Conservation (phyloP, 2,329 filamentous ascomycete genomes). For the Trichoderma aggressivum region DNA sequence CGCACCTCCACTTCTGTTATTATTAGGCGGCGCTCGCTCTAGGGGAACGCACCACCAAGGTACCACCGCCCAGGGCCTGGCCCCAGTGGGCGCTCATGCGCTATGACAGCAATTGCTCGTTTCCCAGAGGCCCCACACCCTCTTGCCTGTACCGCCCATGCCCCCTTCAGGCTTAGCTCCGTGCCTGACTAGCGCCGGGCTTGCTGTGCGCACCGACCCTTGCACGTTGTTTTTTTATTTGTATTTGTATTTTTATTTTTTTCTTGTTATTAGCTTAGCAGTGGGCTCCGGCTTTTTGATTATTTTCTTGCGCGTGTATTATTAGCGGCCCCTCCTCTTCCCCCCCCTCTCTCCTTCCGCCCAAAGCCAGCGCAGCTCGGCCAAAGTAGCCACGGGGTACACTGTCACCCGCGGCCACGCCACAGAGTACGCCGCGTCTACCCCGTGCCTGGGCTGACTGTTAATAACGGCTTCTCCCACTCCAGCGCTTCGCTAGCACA, state of each 20-base stretch:
- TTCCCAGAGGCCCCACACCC: constrained; percentile 3
- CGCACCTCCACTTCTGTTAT: neutral
- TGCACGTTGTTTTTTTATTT: neutral
- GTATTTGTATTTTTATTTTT: neutral
- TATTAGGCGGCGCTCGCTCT: neutral
- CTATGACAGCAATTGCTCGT: constrained; percentile 1
- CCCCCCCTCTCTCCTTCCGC: neutral
- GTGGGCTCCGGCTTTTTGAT: neutral
- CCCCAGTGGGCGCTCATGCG: constrained; percentile 13
- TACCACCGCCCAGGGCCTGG: constrained; percentile 4
- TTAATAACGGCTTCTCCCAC: neutral
- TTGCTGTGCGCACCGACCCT: constrained; percentile 10
- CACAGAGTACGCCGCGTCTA: neutral
- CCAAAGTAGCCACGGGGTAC: neutral
- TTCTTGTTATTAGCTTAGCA: too few relatives aligned
- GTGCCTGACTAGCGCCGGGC: neutral
- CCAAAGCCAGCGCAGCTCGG: neutral
- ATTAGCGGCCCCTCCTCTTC: constrained; percentile 1
- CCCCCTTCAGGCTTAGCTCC: neutral
- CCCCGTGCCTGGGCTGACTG: constrained; percentile 1
- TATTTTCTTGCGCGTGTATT: constrained; percentile 11
- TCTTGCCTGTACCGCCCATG: constrained; percentile 11
- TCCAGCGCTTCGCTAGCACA: neutral
- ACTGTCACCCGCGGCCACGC: neutral
- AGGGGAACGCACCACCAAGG: neutral